phyloP scores from a whole-genome alignment of 441 rosid species.

The Populus hybrid region DNA sequence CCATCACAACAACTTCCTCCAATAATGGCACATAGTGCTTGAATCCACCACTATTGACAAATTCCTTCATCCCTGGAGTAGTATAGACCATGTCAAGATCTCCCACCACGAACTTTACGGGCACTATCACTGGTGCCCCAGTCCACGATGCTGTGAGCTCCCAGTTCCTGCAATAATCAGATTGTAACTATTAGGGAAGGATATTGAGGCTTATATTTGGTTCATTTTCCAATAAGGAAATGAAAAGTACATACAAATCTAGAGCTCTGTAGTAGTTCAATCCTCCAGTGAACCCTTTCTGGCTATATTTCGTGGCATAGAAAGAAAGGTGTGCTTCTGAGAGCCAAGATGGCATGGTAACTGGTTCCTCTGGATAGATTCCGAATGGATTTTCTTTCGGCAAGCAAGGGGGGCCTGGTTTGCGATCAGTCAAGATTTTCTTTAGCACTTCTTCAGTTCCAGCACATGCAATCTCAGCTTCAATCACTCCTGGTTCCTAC shows the following conservation, averaged over 20 bases:
- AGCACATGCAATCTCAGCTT: constrained; percentile 43
- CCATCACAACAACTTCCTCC: constrained; percentile 51
- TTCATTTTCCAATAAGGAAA: not conserved
- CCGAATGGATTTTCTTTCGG: constrained; percentile 42
- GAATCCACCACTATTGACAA: constrained; percentile 44
- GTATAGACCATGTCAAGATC: constrained; percentile 56
- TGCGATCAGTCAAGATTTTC: constrained; percentile 34
- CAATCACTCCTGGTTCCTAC: constrained; percentile 62
- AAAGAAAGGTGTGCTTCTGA: constrained; percentile 52
- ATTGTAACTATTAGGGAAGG: not conserved
- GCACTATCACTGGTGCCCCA: constrained; percentile 40
- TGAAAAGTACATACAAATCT: constrained; percentile 44
- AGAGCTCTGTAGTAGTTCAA: constrained; percentile 74
- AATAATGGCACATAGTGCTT: constrained; percentile 45
- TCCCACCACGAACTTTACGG: constrained; percentile 59
- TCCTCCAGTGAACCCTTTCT: constrained; percentile 61
- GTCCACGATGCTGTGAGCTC: constrained; percentile 65
- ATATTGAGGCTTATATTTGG: not conserved
- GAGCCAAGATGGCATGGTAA: constrained; percentile 56
- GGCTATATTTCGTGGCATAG: constrained; percentile 37
- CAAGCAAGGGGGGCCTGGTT: constrained; percentile 45
- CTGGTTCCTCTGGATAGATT: constrained; percentile 9
- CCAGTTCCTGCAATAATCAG: constrained; percentile 47
- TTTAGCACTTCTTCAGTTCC: constrained; percentile 39
- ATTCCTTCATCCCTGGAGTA: constrained; percentile 55